Evolutionary conservation across 1,139 yeast genomes (phyloP).

Genomic region (Diutina pseudorugosa): DNA sequence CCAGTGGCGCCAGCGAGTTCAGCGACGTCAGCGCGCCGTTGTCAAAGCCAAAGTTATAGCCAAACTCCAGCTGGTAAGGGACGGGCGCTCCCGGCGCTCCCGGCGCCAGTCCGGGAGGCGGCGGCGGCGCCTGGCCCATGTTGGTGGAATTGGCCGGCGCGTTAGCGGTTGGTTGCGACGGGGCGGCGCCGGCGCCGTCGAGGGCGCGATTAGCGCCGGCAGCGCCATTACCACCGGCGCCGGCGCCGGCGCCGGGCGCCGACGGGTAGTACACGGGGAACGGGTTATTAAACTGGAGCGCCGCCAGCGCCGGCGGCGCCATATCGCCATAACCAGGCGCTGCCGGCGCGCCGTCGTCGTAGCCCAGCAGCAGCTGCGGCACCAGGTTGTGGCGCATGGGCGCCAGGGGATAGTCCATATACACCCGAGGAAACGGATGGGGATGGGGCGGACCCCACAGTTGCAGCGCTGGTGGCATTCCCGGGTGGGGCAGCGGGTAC

Average conservation of each 20-base stretch:
- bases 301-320: not conserved
- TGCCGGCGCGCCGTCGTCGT: not conserved
- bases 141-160: not conserved
- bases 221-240: not conserved
- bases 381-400: conserved; percentile 1
- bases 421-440: not conserved
- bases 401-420: not conserved
- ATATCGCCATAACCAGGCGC: not conserved
- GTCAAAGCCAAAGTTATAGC: not conserved
- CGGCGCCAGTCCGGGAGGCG: not conserved
- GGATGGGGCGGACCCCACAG: conserved; percentile 2
- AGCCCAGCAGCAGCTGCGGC: not conserved
- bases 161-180: not conserved
- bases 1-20: not conserved
- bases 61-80: not conserved
- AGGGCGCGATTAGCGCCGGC: too few species aligned
- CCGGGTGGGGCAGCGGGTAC: not conserved
- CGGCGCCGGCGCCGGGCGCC: not conserved
- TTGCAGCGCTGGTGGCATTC: not conserved
- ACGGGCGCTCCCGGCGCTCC: not conserved
- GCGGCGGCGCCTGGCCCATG: not conserved
- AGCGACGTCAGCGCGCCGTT: conserved; percentile 2
- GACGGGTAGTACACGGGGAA: not conserved
- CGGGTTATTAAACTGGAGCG: not conserved
- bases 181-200: not conserved